Percentiles rank a stretch among this genome's conserved stretches.
phyloP scores from a whole-genome alignment of 371 early-diverging fungal genomes.

The Mortierella sp. region DNA sequence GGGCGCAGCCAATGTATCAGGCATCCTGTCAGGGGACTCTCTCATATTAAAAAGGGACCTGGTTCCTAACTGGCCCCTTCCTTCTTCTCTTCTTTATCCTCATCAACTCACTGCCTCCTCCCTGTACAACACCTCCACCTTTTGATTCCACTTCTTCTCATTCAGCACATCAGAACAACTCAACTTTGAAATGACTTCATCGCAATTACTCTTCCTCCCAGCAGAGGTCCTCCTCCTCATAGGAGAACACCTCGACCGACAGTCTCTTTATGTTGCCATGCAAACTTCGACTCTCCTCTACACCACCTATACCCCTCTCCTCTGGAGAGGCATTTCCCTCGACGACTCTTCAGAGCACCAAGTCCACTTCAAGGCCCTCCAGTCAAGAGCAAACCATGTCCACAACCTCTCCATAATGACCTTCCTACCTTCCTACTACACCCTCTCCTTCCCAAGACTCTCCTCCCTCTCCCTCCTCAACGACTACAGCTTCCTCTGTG shows the following conservation, averaged over 20 bases:
- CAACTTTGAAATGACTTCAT: background rate
- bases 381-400: background rate
- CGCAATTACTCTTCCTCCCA: background rate
- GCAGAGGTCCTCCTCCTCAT: background rate
- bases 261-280: background rate
- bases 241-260: conserved; percentile 1
- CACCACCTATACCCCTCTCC: background rate
- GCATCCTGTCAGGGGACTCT: background rate
- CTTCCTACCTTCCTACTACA: background rate
- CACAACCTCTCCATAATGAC: background rate
- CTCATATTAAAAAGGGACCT: background rate
- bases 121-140: background rate
- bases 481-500: conserved; percentile 6
- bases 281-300: conserved; percentile 1
- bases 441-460: background rate
- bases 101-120: background rate
- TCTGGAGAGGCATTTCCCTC: conserved; percentile 1
- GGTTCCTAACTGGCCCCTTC: background rate
- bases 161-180: background rate
- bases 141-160: background rate
- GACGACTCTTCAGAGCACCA: background rate
- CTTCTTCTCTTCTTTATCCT: background rate
- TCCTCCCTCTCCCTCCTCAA: conserved; percentile 1
- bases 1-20: background rate
- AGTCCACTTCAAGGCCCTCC: background rate